Conservation (phyloP, 2,329 filamentous ascomycete species). For the Phaeophleospora eucalypticola region DNA sequence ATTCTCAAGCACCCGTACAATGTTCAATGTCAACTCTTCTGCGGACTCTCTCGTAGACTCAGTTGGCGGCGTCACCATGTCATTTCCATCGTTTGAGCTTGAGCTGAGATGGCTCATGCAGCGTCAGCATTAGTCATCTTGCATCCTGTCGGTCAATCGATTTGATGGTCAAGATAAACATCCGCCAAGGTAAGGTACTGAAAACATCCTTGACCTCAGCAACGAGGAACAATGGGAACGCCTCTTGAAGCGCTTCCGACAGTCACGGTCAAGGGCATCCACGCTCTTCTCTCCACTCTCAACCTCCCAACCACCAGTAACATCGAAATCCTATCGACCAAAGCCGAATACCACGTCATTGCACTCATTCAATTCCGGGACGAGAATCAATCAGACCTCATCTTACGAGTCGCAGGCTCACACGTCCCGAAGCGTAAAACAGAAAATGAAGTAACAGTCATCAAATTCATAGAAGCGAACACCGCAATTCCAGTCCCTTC, state of each 20-base stretch:
- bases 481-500: constrained; percentile 1
- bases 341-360: constrained; percentile 4
- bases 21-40: no score
- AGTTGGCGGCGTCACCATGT: no score
- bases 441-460: constrained; percentile 5
- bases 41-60: no score
- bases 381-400: constrained; percentile 1
- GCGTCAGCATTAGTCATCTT: no score
- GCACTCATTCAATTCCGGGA: background rate
- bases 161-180: no score
- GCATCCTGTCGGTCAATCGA: no score
- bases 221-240: background rate
- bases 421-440: constrained; percentile 3
- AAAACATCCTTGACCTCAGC: no score
- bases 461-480: background rate
- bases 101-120: no score
- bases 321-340: background rate
- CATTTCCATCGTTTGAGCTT: no score
- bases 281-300: background rate
- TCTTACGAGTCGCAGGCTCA: constrained; percentile 2
- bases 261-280: background rate
- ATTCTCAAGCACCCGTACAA: no score
- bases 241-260: constrained; percentile 1
- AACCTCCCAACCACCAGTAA: background rate
- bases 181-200: no score